These are phyloP conservation scores for Talaromyces stipitatus DNA, from an alignment of 495 filamentous ascomycete genomes.

Conservation along the genomic window DNA sequence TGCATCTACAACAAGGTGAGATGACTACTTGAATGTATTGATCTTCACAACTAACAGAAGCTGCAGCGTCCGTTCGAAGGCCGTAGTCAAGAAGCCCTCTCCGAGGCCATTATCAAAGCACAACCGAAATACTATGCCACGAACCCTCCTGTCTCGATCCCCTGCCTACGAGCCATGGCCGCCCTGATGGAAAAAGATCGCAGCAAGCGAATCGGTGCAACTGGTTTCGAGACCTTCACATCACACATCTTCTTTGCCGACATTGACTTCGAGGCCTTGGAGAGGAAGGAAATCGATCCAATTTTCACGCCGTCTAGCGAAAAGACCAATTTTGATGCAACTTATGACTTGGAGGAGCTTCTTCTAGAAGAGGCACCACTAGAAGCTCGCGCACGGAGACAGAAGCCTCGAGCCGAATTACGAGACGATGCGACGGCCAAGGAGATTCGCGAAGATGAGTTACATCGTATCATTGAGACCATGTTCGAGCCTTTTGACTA, in stretches of 20 bases:
- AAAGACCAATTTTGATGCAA: slow-evolving; percentile 98
- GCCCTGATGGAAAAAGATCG: slow-evolving; percentile 75
- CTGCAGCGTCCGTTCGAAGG: slow-evolving; percentile 81
- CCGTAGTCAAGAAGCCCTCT: slow-evolving; percentile 70
- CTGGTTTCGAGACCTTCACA: slow-evolving; percentile 70
- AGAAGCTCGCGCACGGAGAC: slow-evolving; percentile 83
- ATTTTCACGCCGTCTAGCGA: slow-evolving; percentile 89
- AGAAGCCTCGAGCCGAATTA: slow-evolving; percentile 85
- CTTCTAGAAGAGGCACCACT: slow-evolving; percentile 91
- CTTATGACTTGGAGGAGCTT: slow-evolving; percentile 93
- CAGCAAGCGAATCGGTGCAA: slow-evolving; percentile 70
- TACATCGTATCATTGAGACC: slow-evolving; percentile 90
- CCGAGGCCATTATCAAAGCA: slow-evolving; percentile 73
- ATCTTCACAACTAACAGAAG: slow-evolving; percentile 19
- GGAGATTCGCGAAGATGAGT: slow-evolving; percentile 88
- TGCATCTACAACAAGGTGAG: slow-evolving; percentile 96
- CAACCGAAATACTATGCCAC: slow-evolving; percentile 84
- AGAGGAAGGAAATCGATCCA: slow-evolving; percentile 83
- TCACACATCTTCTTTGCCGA: slow-evolving; percentile 81
- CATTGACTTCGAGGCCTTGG: slow-evolving; percentile 79
- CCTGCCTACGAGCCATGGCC: slow-evolving; percentile 78
- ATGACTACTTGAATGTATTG: neutral
- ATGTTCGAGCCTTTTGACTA: slow-evolving; percentile 97
- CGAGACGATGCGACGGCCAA: slow-evolving; percentile 93
- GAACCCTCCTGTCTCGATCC: slow-evolving; percentile 74